Percentiles rank a stretch among this genome's conserved stretches.
phyloP scores from a whole-genome alignment of 202 grass and related monocot species.

The Zoysia matrella region DNA sequence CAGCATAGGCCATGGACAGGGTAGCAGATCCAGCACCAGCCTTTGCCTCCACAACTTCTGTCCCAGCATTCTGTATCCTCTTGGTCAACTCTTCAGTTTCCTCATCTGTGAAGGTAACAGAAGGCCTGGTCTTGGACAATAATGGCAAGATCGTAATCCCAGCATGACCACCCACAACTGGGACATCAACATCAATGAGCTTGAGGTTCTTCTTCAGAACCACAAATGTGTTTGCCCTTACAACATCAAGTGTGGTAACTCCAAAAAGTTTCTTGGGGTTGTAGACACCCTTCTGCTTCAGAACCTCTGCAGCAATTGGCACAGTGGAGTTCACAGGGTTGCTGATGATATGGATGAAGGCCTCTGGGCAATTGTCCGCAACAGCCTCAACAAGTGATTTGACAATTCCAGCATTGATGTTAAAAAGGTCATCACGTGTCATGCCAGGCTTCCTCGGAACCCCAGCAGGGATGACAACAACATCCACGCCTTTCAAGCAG shows the following conservation, averaged over 20 bases:
- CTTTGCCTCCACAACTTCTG: conserved; percentile 93
- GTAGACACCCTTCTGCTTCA: not conserved
- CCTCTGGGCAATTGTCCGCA: conserved; percentile 80
- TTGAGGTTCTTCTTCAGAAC: conserved; percentile 80
- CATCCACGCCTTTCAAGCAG: too few species aligned
- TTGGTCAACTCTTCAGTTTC: conserved; percentile 50
- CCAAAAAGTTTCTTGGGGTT: conserved; percentile 88
- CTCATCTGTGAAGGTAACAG: too few species aligned
- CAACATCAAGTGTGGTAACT: conserved; percentile 82
- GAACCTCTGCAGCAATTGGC: too few species aligned
- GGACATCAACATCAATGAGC: conserved; percentile 85
- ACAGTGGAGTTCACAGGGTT: too few species aligned
- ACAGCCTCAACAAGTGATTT: conserved; percentile 87
- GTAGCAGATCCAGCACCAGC: not conserved
- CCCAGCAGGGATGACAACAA: too few species aligned
- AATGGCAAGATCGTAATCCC: conserved; percentile 85
- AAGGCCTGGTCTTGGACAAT: conserved; percentile 71
- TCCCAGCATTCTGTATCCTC: conserved; percentile 88
- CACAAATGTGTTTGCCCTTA: conserved; percentile 89
- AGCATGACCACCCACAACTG: conserved; percentile 89
- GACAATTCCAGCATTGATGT: conserved; percentile 86
- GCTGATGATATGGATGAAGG: conserved; percentile 69
- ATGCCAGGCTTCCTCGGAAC: too few species aligned
- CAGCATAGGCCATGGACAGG: too few species aligned
- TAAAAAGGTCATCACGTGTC: conserved; percentile 82